Evolutionary conservation across 768 basidiomycete genomes (phyloP).

Genomic region (Pleurotus citrinopileatus): DNA sequence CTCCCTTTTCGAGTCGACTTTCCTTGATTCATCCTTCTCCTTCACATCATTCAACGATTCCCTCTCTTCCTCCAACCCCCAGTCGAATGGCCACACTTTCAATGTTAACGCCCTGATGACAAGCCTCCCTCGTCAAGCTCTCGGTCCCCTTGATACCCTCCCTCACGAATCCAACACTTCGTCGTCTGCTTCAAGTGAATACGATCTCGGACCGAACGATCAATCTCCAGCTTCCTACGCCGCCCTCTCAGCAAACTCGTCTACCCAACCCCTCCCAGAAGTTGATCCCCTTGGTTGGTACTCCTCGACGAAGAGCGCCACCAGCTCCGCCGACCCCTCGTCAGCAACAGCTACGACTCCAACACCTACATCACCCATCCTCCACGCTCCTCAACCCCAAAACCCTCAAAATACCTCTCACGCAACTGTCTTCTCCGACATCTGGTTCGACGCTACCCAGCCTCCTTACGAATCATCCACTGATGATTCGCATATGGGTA

Average conservation of each 20-base stretch:
- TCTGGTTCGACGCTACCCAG: slow-evolving; percentile 20
- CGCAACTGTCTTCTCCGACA: slow-evolving; percentile 14
- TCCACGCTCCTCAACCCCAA: slow-evolving; percentile 24
- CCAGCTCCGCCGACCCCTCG: no score
- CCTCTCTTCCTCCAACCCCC: slow-evolving; percentile 10
- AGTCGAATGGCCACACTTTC: background rate
- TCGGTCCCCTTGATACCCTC: slow-evolving; percentile 13
- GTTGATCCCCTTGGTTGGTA: slow-evolving; percentile 18
- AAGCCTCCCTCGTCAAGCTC: slow-evolving; percentile 19
- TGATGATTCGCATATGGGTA: no score
- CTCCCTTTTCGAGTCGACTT: slow-evolving; percentile 44
- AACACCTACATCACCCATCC: slow-evolving; percentile 14
- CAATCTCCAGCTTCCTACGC: background rate
- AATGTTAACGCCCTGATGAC: slow-evolving; percentile 20
- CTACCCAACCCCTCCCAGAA: slow-evolving; percentile 13
- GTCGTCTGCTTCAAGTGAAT: background rate
- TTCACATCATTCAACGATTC: slow-evolving; percentile 16
- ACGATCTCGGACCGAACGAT: background rate
- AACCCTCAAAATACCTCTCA: slow-evolving; percentile 12
- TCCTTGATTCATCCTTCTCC: slow-evolving; percentile 27
- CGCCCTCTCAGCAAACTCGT: slow-evolving; percentile 10
- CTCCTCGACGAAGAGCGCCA: slow-evolving; percentile 15
- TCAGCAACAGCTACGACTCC: no score
- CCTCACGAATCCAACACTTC: slow-evolving; percentile 7
- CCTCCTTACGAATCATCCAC: no score